Evolutionary conservation across 805 yeast genomes (phyloP).

Genomic region (Myxozyma kluyveri): DNA sequence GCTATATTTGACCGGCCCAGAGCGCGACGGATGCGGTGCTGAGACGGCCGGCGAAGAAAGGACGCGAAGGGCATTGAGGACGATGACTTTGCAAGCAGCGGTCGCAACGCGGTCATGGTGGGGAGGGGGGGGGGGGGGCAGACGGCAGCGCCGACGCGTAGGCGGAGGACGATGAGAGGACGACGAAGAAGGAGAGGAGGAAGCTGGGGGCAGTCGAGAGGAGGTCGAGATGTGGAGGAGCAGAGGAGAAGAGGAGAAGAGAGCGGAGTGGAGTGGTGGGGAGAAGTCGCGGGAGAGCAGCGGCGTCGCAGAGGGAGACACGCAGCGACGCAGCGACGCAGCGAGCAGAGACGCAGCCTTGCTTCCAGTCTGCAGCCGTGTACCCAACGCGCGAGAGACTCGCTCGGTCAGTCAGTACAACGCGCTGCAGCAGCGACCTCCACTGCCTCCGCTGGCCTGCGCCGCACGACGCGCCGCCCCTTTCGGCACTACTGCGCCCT

Average conservation of each 20-base stretch:
- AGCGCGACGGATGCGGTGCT: constrained; percentile 4
- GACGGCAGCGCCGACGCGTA: not conserved
- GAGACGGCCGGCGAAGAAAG: constrained; percentile 5
- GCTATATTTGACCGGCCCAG: constrained; percentile 10
- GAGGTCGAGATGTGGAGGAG: not conserved
- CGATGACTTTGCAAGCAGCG: not conserved
- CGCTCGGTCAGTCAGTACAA: no score
- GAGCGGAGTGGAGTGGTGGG: no score
- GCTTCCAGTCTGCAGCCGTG: no score
- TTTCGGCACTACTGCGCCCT: no score
- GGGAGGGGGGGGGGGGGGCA: not conserved
- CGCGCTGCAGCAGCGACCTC: no score
- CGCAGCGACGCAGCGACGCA: no score
- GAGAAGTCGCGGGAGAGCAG: no score
- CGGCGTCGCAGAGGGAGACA: no score
- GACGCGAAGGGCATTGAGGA: not conserved
- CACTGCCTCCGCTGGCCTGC: no score
- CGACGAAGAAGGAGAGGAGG: not conserved
- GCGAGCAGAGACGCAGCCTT: no score
- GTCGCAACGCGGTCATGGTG: not conserved
- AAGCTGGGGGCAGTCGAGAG: not conserved
- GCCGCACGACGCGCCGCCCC: no score
- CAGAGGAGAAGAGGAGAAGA: not conserved
- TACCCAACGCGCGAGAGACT: no score
- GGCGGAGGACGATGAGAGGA: not conserved